Conservation (phyloP, 2,329 filamentous ascomycete species). For the Mariannaea elegans region DNA sequence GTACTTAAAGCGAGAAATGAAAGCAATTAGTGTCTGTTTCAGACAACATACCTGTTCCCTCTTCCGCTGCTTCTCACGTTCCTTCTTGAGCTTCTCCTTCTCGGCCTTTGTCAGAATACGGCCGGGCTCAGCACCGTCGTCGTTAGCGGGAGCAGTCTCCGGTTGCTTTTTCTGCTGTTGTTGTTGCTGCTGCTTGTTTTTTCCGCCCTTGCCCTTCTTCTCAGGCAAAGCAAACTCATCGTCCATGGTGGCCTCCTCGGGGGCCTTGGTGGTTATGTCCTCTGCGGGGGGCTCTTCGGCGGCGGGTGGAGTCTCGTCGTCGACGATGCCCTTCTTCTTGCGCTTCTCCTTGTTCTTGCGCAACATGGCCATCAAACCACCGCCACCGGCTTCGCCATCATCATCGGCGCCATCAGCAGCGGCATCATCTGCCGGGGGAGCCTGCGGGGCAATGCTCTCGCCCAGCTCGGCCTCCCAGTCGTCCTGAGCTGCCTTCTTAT, state of each 20-base stretch:
- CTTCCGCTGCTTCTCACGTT: slow-evolving; percentile 97
- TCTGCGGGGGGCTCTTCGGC: slow-evolving; percentile 71
- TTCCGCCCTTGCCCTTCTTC: slow-evolving; percentile 74
- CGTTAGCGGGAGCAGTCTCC: slow-evolving; percentile 59
- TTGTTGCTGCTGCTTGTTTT: slow-evolving; percentile 49
- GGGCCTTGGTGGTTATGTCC: slow-evolving; percentile 69
- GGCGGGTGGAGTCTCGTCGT: slow-evolving; percentile 58
- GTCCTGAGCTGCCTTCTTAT: slow-evolving; percentile 80
- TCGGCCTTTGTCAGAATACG: slow-evolving; percentile 94
- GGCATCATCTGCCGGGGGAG: slow-evolving; percentile 54
- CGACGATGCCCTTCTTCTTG: slow-evolving; percentile 84
- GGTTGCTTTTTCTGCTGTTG: slow-evolving; percentile 50
- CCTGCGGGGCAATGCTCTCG: slow-evolving; percentile 73
- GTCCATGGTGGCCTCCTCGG: slow-evolving; percentile 82
- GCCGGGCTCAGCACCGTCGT: slow-evolving; percentile 65
- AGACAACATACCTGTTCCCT: slow-evolving; percentile 81
- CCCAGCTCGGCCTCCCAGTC: slow-evolving; percentile 96
- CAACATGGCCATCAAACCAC: slow-evolving; percentile 81
- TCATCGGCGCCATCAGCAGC: slow-evolving; percentile 58
- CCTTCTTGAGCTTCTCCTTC: slow-evolving; percentile 98
- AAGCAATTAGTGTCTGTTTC: no score
- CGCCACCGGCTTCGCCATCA: slow-evolving; percentile 62
- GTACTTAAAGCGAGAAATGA: not conserved
- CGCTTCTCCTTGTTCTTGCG: slow-evolving; percentile 86
- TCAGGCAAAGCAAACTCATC: slow-evolving; percentile 87